phyloP scores from a whole-genome alignment of 371 early-diverging fungal genomes.

The Mortierella sp. region DNA sequence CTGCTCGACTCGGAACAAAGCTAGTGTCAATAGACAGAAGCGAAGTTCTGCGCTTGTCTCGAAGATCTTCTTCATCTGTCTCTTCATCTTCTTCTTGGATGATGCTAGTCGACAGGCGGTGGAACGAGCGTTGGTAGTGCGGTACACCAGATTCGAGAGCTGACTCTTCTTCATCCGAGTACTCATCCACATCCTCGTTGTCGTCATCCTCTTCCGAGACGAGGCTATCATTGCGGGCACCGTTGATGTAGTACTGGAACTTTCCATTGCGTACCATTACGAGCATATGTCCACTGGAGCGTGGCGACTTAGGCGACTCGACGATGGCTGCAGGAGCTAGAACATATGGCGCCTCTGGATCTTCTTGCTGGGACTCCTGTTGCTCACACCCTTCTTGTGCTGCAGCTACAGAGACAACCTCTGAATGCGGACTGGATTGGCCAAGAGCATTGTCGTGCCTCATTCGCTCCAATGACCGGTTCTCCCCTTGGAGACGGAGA shows the following conservation, averaged over 20 bases:
- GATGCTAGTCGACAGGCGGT: not conserved
- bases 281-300: conserved; percentile 31
- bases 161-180: no score
- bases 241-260: conserved; percentile 37
- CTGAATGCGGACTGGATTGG: not conserved
- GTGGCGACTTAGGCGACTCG: not conserved
- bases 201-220: conserved; percentile 19
- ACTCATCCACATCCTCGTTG: not conserved
- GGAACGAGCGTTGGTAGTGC: not conserved
- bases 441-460: not conserved
- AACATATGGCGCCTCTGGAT: not conserved
- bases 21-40: not conserved
- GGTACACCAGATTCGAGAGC: no score
- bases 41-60: not conserved
- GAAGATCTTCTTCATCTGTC: conserved; percentile 9
- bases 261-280: conserved; percentile 27
- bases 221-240: conserved; percentile 15
- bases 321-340: no score
- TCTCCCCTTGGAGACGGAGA: conserved; percentile 6
- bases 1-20: conserved; percentile 1
- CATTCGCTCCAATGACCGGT: not conserved
- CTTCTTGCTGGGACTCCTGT: not conserved
- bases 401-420: not conserved
- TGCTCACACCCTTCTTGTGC: not conserved
- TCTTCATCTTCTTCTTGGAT: conserved; percentile 13